These are phyloP conservation scores for Boletus sensibilis DNA, from an alignment of 768 basidiomycete genomes.

Conservation along the genomic window DNA sequence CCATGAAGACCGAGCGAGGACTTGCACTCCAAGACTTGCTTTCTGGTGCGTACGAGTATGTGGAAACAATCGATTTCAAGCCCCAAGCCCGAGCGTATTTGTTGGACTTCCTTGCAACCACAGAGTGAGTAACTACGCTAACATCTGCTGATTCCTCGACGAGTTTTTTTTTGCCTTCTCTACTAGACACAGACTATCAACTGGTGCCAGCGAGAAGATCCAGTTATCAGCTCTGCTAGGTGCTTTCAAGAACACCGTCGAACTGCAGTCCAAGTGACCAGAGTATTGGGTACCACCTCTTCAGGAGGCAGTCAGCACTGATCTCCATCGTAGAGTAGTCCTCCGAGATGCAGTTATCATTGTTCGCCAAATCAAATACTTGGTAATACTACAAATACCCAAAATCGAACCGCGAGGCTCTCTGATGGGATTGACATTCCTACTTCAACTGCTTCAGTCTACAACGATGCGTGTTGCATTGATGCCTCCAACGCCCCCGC, in stretches of 20 bases:
- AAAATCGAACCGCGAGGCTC: not conserved
- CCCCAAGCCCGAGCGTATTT: constrained; percentile 86
- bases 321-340: not conserved
- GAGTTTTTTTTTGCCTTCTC: not conserved
- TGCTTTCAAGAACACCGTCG: constrained; percentile 91
- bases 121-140: constrained; percentile 63
- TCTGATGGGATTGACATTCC: too few relatives aligned
- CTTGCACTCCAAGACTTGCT: constrained; percentile 94
- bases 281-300: not conserved
- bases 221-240: constrained; percentile 90
- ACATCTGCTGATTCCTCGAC: not conserved
- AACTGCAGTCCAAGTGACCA: constrained; percentile 54
- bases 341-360: not conserved
- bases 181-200: constrained; percentile 80
- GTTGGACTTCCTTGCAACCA: constrained; percentile 90
- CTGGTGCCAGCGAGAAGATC: constrained; percentile 92
- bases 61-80: constrained; percentile 83
- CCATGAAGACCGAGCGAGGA: constrained; percentile 87
- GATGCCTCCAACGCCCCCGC: not conserved
- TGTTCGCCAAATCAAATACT: not conserved
- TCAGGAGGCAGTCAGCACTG: not conserved
- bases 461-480: constrained; percentile 9
- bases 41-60: constrained; percentile 86
- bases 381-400: not conserved
- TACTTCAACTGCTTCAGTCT: not conserved